Conservation (phyloP, 495 filamentous ascomycete species). For the Choiromyces venosus region DNA sequence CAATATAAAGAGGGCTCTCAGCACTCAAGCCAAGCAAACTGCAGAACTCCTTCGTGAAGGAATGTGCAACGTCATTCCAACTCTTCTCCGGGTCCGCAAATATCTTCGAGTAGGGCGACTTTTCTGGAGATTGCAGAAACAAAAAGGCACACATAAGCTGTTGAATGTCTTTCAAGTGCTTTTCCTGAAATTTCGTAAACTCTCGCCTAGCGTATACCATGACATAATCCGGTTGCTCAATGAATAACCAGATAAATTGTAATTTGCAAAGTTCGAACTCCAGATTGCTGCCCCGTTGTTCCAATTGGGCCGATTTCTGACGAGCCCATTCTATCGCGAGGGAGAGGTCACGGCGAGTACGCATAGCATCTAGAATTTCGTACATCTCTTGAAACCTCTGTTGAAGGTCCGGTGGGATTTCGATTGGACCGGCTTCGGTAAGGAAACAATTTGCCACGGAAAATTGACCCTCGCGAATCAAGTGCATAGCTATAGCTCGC, state of each 20-base stretch:
- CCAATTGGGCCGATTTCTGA: slow-evolving; percentile 61
- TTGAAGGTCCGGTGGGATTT: slow-evolving; percentile 53
- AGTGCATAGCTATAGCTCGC: slow-evolving; percentile 90
- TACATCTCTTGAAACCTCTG: slow-evolving; percentile 84
- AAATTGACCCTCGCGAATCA: slow-evolving; percentile 91
- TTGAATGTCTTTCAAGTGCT: slow-evolving; percentile 70
- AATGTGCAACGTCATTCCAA: slow-evolving; percentile 72
- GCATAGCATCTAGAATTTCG: slow-evolving; percentile 71
- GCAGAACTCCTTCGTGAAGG: slow-evolving; percentile 93
- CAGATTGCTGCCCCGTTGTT: slow-evolving; percentile 79
- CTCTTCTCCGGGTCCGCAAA: slow-evolving; percentile 63
- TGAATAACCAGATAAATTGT: slow-evolving; percentile 80
- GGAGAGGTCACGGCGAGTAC: slow-evolving; percentile 59
- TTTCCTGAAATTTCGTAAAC: slow-evolving; percentile 60
- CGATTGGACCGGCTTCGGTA: slow-evolving; percentile 51
- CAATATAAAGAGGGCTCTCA: slow-evolving; percentile 83
- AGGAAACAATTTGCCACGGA: slow-evolving; percentile 76
- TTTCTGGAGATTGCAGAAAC: slow-evolving; percentile 57
- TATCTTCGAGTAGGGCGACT: slow-evolving; percentile 66
- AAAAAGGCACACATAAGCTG: slow-evolving; percentile 71
- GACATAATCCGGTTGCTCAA: slow-evolving; percentile 50
- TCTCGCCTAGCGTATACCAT: slow-evolving; percentile 65
- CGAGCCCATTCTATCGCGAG: slow-evolving; percentile 86
- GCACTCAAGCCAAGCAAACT: slow-evolving; percentile 81
- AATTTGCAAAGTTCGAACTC: slow-evolving; percentile 89